A percentile compares a stretch with the other conserved stretches of the same genome.
phyloP scores from a whole-genome alignment of 2,329 filamentous ascomycete genomes.

The Didymella pomorum region DNA sequence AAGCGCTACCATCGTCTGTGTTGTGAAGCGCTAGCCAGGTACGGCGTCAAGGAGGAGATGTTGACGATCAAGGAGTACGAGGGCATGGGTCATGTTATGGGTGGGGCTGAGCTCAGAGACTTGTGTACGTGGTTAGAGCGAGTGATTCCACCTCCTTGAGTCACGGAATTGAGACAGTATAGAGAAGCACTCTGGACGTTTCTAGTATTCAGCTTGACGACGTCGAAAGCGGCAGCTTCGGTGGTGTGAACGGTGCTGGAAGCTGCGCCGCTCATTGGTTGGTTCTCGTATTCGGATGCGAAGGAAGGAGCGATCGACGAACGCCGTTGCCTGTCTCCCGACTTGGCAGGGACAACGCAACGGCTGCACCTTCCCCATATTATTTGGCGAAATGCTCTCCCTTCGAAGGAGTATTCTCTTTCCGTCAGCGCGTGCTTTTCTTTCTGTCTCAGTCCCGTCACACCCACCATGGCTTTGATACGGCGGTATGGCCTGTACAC shows the following conservation, averaged over 20 bases:
- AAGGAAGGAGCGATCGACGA: conserved; percentile 12
- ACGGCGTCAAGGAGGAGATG: conserved; percentile 51
- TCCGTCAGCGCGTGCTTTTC: conserved; percentile 7
- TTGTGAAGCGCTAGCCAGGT: conserved; percentile 50
- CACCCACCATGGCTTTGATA: conserved; percentile 49
- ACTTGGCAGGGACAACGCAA: conserved; percentile 20
- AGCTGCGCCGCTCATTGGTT: neutral
- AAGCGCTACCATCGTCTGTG: conserved; percentile 54
- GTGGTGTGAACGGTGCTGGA: neutral
- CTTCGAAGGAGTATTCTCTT: neutral
- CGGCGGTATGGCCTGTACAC: conserved; percentile 50
- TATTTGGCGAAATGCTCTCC: conserved; percentile 5
- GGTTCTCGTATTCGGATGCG: neutral
- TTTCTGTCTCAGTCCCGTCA: conserved; percentile 19
- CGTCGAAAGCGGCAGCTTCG: no score
- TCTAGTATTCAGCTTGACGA: neutral
- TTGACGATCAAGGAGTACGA: conserved; percentile 58
- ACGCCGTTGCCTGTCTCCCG: conserved; percentile 13
- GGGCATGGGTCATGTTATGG: conserved; percentile 57
- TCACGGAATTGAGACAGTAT: no score
- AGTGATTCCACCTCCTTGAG: conserved; percentile 49
- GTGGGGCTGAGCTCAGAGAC: conserved; percentile 56
- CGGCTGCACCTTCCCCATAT: conserved; percentile 8
- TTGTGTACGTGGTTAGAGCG: conserved; percentile 55
- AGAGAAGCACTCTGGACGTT: neutral